Conservation (phyloP, 129 eudicot species). For the Helianthus tuberosus region DNA sequence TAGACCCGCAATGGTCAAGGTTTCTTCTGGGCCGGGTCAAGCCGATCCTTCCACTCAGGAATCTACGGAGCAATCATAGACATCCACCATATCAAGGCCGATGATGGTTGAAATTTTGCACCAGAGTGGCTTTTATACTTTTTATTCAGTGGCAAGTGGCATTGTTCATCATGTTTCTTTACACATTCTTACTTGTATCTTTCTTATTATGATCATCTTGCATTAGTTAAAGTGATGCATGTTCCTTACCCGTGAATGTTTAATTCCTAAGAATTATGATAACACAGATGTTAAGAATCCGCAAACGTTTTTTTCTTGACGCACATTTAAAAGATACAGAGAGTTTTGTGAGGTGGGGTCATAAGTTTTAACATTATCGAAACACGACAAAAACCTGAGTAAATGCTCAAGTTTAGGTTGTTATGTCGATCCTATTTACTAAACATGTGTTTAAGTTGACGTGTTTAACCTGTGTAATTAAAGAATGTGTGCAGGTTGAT, state of each 20-base stretch:
- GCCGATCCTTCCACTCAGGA: conserved; percentile 21
- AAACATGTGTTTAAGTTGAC: not conserved
- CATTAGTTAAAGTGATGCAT: too few relatives aligned
- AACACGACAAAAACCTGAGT: not conserved
- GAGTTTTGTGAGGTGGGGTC: not conserved
- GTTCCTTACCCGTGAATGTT: too few relatives aligned
- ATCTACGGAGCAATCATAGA: conserved; percentile 31
- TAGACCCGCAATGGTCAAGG: conserved; percentile 95
- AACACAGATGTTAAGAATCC: not conserved
- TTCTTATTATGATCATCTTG: not conserved
- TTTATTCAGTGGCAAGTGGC: conserved; percentile 22
- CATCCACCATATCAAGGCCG: conserved; percentile 49
- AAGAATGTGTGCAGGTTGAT: too few relatives aligned
- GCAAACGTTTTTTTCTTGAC: not conserved
- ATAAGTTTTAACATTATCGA: not conserved
- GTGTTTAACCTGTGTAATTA: not conserved
- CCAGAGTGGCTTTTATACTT: not conserved
- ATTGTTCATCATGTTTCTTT: not conserved
- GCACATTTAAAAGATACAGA: not conserved
- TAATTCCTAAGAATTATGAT: too few relatives aligned
- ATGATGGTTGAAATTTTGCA: conserved; percentile 30
- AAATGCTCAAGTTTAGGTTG: not conserved
- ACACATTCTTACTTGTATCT: not conserved
- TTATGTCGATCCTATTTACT: not conserved
- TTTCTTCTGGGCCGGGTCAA: conserved; percentile 89